Conservation (phyloP, 768 basidiomycete species). For the Kwoniella europaea region DNA sequence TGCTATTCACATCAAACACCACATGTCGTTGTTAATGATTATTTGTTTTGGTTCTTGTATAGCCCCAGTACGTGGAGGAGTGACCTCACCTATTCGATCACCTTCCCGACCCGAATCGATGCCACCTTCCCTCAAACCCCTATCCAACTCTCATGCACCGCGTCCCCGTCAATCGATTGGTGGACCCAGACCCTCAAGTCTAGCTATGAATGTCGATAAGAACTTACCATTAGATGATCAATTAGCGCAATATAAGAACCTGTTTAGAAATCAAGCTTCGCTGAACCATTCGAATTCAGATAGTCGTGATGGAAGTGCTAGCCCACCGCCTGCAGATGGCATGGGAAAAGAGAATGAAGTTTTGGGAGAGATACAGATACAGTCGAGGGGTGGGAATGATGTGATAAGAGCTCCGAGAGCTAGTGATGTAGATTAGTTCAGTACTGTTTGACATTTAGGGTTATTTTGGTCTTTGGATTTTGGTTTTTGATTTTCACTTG, state of each 20-base stretch:
- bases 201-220: slow-evolving; percentile 41
- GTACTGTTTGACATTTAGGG: too few relatives aligned
- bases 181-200: slow-evolving; percentile 37
- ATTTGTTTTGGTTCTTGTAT: background rate
- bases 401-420: slow-evolving; percentile 16
- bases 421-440: slow-evolving; percentile 29
- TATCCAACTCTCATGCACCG: slow-evolving; percentile 6
- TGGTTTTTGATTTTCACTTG: background rate
- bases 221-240: slow-evolving; percentile 45
- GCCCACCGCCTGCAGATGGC: background rate
- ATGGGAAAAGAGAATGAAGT: background rate
- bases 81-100: slow-evolving; percentile 25
- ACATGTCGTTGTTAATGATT: too few relatives aligned
- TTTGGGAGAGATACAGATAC: slow-evolving; percentile 11
- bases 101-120: slow-evolving; percentile 29
- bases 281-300: background rate
- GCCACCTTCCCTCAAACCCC: slow-evolving; percentile 21
- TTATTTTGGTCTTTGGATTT: background rate
- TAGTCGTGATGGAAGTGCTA: slow-evolving; percentile 5
- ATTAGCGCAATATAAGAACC: slow-evolving; percentile 46
- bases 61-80: slow-evolving; percentile 34
- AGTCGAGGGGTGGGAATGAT: background rate
- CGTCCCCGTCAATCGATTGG: slow-evolving; percentile 36
- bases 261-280: slow-evolving; percentile 34
- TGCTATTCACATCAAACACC: background rate